A percentile compares a stretch with the other conserved stretches of the same genome.
phyloP scores from a whole-genome alignment of 345 rosid species.

The Atalantia buxifolia region DNA sequence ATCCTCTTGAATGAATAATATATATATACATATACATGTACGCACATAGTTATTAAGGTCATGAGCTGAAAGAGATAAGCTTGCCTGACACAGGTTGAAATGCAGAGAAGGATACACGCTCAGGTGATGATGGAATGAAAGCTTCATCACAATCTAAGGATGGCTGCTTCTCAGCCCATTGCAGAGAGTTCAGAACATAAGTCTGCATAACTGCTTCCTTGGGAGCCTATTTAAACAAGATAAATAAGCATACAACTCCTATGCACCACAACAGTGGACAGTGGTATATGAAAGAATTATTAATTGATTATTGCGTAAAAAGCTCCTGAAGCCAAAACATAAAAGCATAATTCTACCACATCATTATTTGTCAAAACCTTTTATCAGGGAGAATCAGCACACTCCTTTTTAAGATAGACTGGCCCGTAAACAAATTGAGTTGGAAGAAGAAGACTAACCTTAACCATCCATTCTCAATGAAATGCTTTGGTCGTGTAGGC shows the following conservation, averaged over 20 bases:
- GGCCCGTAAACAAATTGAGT: not conserved
- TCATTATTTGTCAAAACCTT: not conserved
- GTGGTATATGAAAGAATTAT: not conserved
- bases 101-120: slow-evolving; percentile 67
- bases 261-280: slow-evolving; percentile 4
- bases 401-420: not conserved
- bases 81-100: slow-evolving; percentile 67
- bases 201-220: slow-evolving; percentile 62
- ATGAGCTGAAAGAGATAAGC: not conserved
- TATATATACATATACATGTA: too few species aligned
- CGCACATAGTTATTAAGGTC: too few species aligned
- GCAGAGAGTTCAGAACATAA: slow-evolving; percentile 46
- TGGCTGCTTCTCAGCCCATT: slow-evolving; percentile 59
- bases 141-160: slow-evolving; percentile 46
- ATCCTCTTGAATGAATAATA: not conserved
- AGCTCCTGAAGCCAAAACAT: not conserved
- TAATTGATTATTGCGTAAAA: not conserved
- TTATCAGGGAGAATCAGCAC: not conserved
- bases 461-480: not conserved
- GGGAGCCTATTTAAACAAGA: slow-evolving; percentile 43
- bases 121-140: slow-evolving; percentile 57
- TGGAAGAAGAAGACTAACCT: not conserved
- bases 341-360: not conserved
- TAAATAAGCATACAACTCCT: slow-evolving; percentile 17
- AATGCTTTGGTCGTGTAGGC: not conserved